A percentile compares a stretch with the other conserved stretches of the same genome.
phyloP scores from a whole-genome alignment of 768 basidiomycete species.

The Macrocybe gigantea region DNA sequence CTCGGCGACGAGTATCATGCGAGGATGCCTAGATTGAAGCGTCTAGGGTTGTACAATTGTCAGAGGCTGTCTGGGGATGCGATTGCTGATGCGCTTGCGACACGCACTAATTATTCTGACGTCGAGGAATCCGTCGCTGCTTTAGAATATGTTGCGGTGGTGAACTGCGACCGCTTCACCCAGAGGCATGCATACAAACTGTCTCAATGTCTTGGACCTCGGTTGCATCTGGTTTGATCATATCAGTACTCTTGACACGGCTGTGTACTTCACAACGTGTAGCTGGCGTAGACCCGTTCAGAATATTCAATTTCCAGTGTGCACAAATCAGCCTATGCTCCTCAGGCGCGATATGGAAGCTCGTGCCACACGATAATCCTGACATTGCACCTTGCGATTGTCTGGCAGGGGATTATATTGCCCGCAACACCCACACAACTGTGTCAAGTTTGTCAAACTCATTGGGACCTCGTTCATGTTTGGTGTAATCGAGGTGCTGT shows the following conservation, averaged over 20 bases:
- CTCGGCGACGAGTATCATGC: conserved; percentile 22
- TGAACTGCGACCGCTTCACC: conserved; percentile 32
- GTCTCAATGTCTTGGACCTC: conserved; percentile 17
- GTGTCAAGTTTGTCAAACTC: too few relatives aligned
- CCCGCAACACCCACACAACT: too few relatives aligned
- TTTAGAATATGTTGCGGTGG: conserved; percentile 28
- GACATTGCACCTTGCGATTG: too few relatives aligned
- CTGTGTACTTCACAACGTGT: background rate
- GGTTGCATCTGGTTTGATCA: conserved; percentile 13
- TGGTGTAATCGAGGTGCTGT: too few relatives aligned
- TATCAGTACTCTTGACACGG: background rate
- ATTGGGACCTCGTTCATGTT: too few relatives aligned
- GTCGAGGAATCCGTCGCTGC: conserved; percentile 15
- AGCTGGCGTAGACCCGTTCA: background rate
- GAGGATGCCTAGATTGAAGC: conserved; percentile 49
- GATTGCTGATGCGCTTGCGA: conserved; percentile 44
- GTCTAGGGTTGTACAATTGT: conserved; percentile 54
- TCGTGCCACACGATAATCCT: too few relatives aligned
- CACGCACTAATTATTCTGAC: conserved; percentile 40
- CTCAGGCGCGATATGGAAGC: too few relatives aligned
- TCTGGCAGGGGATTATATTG: too few relatives aligned
- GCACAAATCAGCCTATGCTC: too few relatives aligned
- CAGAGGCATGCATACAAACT: conserved; percentile 23
- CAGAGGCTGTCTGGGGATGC: conserved; percentile 56
- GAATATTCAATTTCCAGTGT: background rate